Evolutionary conservation across 2,329 filamentous ascomycete genomes (phyloP).

Genomic region (Ilyonectria robusta): DNA sequence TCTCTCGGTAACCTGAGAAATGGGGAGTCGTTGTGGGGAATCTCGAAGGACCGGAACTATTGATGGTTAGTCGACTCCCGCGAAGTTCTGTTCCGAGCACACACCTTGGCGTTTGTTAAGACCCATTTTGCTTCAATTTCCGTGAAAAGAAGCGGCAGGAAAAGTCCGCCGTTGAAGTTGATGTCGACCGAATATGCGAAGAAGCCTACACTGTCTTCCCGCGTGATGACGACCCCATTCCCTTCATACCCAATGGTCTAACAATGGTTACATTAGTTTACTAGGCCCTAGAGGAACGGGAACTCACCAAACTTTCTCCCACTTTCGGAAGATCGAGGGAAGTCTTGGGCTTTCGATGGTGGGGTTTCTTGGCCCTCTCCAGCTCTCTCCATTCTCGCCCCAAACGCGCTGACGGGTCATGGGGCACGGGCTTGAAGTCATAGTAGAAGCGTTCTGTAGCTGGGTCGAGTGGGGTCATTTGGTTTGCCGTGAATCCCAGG

Average conservation of each 20-base stretch:
- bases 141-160: constrained; percentile 7
- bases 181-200: constrained; percentile 3
- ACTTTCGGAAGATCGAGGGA: background rate
- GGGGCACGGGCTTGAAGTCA: constrained; percentile 8
- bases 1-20: constrained; percentile 15
- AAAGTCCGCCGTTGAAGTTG: background rate
- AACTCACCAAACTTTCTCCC: background rate
- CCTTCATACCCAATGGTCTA: background rate
- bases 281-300: background rate
- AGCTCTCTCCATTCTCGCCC: background rate
- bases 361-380: background rate
- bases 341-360: background rate
- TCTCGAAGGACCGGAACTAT: constrained; percentile 6
- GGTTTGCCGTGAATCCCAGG: constrained; percentile 2
- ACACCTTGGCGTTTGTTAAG: background rate
- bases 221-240: background rate
- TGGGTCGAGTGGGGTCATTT: background rate
- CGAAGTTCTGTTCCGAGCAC: background rate
- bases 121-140: constrained; percentile 1
- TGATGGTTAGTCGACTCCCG: background rate
- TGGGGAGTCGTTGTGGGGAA: background rate
- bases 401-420: background rate
- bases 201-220: background rate
- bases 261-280: too few species aligned
- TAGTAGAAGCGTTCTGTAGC: constrained; percentile 9